Evolutionary conservation across 2,329 filamentous ascomycete species (phyloP), one percentile per base, ranked within the genome.

Genomic region (Fusarium nygamai): DNA sequence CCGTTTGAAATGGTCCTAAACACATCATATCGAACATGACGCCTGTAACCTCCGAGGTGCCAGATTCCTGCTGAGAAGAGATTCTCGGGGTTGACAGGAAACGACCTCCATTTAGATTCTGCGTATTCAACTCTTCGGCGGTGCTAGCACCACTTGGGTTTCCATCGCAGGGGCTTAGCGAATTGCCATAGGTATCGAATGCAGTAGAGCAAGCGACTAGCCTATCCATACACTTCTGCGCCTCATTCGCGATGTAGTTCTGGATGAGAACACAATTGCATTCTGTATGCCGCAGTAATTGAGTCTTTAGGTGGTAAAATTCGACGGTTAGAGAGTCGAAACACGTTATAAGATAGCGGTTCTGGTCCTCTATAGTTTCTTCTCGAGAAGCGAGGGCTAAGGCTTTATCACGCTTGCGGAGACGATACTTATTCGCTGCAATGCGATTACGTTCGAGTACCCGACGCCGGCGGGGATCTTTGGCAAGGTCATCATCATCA

Each of bases 401-500:
- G 24, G 78, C 77, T 61, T 81, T 74, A 59, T 79, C 77, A 19
- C 80, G 75, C 65, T 81, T 81, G 8, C 80, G 71, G 14, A 75
- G 56, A 20, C 80, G 79, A 53, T 78, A 81, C 54, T 80, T 80
- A 11, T 75, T 81, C 24, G 80, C 80, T 16, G 80, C 80, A 20
- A 80, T 74, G 58, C 80, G 73, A 56, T 81, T 81, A 19, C 80
- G 79, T 65, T 81, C 79, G 20, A 81, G 73, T 27, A 78, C 74
- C 13, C 72, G 78, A 34, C 74, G 68, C 19, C 77, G 76, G 14
- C 72, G 70, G 8, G 76, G 71, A 16, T 79, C 73, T 41, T 67
- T 78, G 39, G 75, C 71, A 11, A 72, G 59, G 6, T 69, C 67
- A 24, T 76, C 73, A n/a, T 76, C 72, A n/a, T 76, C 74, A 17